phyloP scores from a whole-genome alignment of 441 rosid genomes.

The Populus trichocarpa region DNA sequence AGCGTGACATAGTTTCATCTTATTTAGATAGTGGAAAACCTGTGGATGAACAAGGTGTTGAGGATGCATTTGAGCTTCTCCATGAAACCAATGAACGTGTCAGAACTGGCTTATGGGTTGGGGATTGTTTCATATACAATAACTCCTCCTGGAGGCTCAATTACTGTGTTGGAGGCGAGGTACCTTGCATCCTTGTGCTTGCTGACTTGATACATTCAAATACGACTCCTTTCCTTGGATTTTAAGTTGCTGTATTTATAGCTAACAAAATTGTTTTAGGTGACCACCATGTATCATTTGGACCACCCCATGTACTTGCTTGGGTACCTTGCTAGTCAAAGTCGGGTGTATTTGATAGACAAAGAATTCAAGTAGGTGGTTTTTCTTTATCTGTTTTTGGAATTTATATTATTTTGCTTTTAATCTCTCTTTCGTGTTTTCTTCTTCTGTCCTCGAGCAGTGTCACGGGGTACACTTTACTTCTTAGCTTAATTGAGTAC shows the following conservation, averaged over 20 bases:
- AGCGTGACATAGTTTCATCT: slow-evolving; percentile 85
- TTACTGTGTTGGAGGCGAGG: slow-evolving; percentile 99
- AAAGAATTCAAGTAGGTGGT: slow-evolving; percentile 93
- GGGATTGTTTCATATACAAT: slow-evolving; percentile 97
- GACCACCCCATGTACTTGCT: slow-evolving; percentile 99
- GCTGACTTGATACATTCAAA: slow-evolving; percentile 2
- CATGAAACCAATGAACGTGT: slow-evolving; percentile 97
- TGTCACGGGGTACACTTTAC: slow-evolving; percentile 91
- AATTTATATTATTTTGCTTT: neutral
- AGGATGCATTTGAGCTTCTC: slow-evolving; percentile 98
- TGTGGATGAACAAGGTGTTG: slow-evolving; percentile 95
- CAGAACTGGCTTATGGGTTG: slow-evolving; percentile 97
- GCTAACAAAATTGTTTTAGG: slow-evolving; percentile 40
- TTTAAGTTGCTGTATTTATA: slow-evolving; percentile 9
- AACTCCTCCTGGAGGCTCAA: slow-evolving; percentile 97
- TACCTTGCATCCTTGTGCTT: slow-evolving; percentile 27
- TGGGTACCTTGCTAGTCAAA: slow-evolving; percentile 93
- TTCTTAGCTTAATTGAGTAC: slow-evolving; percentile 97
- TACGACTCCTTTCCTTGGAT: slow-evolving; percentile 2
- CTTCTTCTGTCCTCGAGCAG: slow-evolving; percentile 37
- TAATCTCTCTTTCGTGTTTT: slow-evolving; percentile 12
- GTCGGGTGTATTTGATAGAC: slow-evolving; percentile 93
- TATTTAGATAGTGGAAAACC: slow-evolving; percentile 81
- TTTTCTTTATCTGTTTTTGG: slow-evolving; percentile 12
- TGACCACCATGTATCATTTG: slow-evolving; percentile 95